Conservation (phyloP, 192 early-diverging fungal genomes). For the Gryganskiella cystojenkinii region DNA sequence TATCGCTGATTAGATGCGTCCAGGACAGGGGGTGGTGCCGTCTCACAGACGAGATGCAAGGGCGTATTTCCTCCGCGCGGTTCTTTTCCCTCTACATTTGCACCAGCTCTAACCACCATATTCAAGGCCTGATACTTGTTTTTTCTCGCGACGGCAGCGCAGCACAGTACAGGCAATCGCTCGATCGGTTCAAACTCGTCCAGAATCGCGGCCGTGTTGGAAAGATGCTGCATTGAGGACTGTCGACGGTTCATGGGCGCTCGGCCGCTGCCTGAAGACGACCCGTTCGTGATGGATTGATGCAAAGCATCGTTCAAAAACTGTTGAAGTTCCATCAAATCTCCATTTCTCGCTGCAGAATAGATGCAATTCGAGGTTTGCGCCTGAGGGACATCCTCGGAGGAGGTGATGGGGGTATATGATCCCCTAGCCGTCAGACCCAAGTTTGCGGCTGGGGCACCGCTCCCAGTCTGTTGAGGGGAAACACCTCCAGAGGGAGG, state of each 20-base stretch:
- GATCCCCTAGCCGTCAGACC: constrained; percentile 17
- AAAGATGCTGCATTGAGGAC: neutral
- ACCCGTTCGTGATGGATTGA: constrained; percentile 5
- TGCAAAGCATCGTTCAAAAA: constrained; percentile 24
- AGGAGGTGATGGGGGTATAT: constrained; percentile 33
- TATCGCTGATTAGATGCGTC: constrained; percentile 3
- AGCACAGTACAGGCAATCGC: constrained; percentile 38
- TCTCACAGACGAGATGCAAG: constrained; percentile 43
- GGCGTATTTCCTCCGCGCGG: constrained; percentile 40
- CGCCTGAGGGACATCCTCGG: constrained; percentile 24
- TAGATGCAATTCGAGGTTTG: constrained; percentile 25
- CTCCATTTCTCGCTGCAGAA: constrained; percentile 39
- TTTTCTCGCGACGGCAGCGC: constrained; percentile 44
- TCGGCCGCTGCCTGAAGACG: constrained; percentile 1
- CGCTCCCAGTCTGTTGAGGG: constrained; percentile 17
- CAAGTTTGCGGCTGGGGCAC: neutral
- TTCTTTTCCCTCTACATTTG: constrained; percentile 40
- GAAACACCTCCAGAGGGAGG: neutral
- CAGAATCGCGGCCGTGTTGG: constrained; percentile 4
- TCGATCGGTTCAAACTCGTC: constrained; percentile 39
- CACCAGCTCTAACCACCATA: constrained; percentile 41
- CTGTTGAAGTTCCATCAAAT: constrained; percentile 24
- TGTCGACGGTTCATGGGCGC: neutral
- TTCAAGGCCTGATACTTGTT: constrained; percentile 49
- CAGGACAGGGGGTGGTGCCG: constrained; percentile 19